Evolutionary conservation across 768 basidiomycete genomes (phyloP).

Genomic region (Russula emetica): DNA sequence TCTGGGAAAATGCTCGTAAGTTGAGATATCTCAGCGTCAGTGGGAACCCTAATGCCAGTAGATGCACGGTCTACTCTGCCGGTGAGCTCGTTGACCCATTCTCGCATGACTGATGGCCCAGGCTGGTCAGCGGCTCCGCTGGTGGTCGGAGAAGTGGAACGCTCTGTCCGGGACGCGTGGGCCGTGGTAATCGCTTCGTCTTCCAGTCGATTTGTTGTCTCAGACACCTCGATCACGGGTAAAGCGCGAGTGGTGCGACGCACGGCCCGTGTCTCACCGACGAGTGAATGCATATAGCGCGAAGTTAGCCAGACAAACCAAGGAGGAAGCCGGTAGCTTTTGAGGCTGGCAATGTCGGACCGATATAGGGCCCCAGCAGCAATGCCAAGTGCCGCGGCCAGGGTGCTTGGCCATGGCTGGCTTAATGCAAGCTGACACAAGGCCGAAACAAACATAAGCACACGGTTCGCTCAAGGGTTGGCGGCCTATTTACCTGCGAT

Average conservation of each 20-base stretch:
- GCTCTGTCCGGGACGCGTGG: slow-evolving; percentile 34
- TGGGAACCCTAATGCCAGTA: slow-evolving; percentile 62
- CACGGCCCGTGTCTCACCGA: slow-evolving; percentile 71
- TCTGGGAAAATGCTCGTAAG: slow-evolving; percentile 82
- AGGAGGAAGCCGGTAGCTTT: slow-evolving; percentile 71
- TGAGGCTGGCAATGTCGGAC: slow-evolving; percentile 74
- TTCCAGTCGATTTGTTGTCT: slow-evolving; percentile 34
- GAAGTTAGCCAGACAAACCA: slow-evolving; percentile 50
- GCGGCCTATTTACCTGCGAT: slow-evolving; percentile 50
- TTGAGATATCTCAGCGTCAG: slow-evolving; percentile 70
- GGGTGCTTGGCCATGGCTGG: slow-evolving; percentile 60
- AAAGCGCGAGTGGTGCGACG: slow-evolving; percentile 36
- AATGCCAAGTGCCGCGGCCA: slow-evolving; percentile 60
- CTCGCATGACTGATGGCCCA: slow-evolving; percentile 54
- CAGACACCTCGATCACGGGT: slow-evolving; percentile 9
- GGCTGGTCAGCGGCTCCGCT: slow-evolving; percentile 10
- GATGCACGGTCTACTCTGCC: slow-evolving; percentile 53
- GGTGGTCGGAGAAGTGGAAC: slow-evolving; percentile 24
- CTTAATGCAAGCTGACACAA: slow-evolving; percentile 58
- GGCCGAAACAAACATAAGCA: not conserved
- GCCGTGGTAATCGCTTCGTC: slow-evolving; percentile 67
- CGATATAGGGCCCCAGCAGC: slow-evolving; percentile 75
- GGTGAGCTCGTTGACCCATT: slow-evolving; percentile 78
- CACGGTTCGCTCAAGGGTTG: not conserved
- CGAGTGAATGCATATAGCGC: slow-evolving; percentile 58